Evolutionary conservation across 306 rosid species (phyloP).

Genomic region (Corylus americana): DNA sequence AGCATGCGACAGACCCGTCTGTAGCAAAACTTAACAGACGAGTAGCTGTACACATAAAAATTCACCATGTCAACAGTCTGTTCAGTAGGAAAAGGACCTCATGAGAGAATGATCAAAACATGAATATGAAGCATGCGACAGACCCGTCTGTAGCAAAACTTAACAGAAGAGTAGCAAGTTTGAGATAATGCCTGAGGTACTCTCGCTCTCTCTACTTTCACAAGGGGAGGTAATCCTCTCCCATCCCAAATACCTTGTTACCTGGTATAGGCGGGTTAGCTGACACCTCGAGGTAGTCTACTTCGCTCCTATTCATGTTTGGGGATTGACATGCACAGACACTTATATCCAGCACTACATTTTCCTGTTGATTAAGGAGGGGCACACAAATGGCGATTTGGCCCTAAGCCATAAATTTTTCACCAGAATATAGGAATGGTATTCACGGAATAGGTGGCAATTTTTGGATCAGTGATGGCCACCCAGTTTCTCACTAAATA

Average conservation of each 20-base stretch:
- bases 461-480: constrained; percentile 5
- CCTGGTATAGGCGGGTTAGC: background rate
- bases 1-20: background rate
- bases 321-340: background rate
- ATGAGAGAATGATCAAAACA: background rate
- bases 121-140: background rate
- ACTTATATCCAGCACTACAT: background rate
- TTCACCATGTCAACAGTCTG: constrained; percentile 4
- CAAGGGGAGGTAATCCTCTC: background rate
- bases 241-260: background rate
- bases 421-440: constrained; percentile 2
- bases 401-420: background rate
- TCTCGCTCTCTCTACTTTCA: background rate
- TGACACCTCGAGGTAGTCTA: background rate
- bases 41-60: constrained; percentile 12
- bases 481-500: background rate
- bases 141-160: background rate
- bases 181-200: background rate
- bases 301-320: background rate
- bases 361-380: background rate
- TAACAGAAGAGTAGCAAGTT: background rate
- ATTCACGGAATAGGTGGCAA: constrained; percentile 17
- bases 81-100: background rate
- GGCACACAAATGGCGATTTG: background rate
- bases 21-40: background rate